Conservation (phyloP, 2,329 filamentous ascomycete species). For the Cladosporium sp. region DNA sequence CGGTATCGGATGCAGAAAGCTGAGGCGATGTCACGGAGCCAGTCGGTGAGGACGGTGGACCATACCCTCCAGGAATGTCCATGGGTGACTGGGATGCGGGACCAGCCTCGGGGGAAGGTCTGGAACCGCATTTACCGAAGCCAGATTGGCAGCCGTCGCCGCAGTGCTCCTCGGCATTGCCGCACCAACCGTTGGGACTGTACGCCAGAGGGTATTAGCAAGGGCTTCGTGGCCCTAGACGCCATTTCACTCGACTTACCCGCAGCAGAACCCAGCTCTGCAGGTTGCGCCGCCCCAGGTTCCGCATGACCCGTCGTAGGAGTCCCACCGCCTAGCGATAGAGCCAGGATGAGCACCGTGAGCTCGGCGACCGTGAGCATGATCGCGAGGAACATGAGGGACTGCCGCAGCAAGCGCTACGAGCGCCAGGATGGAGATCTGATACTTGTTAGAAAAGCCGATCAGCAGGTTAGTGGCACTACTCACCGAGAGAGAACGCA, state of each 20-base stretch:
- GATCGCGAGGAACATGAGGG: slow-evolving; percentile 20
- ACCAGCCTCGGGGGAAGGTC: neutral
- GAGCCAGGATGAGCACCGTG: slow-evolving; percentile 19
- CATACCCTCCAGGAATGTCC: neutral
- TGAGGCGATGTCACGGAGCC: neutral
- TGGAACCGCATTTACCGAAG: slow-evolving; percentile 26
- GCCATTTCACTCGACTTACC: neutral
- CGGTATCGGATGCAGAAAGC: neutral
- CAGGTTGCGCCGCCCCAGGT: slow-evolving; percentile 24
- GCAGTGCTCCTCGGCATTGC: slow-evolving; percentile 25
- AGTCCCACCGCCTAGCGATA: slow-evolving; percentile 17
- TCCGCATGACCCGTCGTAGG: slow-evolving; percentile 26
- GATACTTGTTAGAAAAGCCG: neutral
- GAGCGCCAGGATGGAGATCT: slow-evolving; percentile 21
- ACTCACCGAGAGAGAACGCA: slow-evolving; percentile 1
- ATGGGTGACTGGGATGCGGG: neutral
- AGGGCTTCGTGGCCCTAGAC: neutral
- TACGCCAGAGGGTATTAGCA: neutral
- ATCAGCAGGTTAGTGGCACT: neutral
- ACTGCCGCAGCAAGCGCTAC: slow-evolving; percentile 24
- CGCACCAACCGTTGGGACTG: slow-evolving; percentile 27
- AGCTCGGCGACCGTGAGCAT: neutral
- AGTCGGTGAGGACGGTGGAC: neutral
- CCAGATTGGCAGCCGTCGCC: slow-evolving; percentile 29
- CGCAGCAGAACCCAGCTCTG: slow-evolving; percentile 26